Conservation (phyloP, 495 filamentous ascomycete species). For the Niebla homalea region DNA sequence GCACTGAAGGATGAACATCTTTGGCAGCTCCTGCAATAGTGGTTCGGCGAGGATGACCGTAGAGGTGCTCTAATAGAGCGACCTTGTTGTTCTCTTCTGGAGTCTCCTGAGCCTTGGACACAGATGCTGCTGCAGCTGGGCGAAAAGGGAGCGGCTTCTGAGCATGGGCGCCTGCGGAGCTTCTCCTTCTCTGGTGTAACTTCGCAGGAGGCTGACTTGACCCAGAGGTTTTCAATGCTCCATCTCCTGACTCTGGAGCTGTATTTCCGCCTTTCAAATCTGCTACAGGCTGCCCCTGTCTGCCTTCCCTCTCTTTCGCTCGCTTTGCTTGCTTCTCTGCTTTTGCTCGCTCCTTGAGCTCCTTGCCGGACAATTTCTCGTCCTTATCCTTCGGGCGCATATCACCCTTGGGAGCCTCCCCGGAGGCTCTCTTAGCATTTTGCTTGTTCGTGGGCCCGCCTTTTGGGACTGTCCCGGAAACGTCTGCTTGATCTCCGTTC, state of each 20-base stretch:
- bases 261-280: constrained; percentile 21
- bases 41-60: constrained; percentile 58
- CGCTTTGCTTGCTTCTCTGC: constrained; percentile 66
- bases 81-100: constrained; percentile 56
- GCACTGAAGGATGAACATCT: constrained; percentile 79
- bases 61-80: constrained; percentile 73
- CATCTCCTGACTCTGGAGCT: constrained; percentile 24
- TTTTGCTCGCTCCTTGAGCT: constrained; percentile 65
- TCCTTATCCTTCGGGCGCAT: constrained; percentile 17
- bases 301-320: constrained; percentile 44
- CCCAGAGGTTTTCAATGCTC: constrained; percentile 23
- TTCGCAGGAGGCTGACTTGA: constrained; percentile 5
- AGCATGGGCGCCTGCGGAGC: constrained; percentile 8
- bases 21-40: constrained; percentile 64
- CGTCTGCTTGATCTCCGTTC: neutral
- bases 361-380: constrained; percentile 46
- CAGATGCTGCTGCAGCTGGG: constrained; percentile 22
- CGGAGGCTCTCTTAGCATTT: constrained; percentile 25
- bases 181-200: constrained; percentile 13
- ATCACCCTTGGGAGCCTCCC: constrained; percentile 11
- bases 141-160: constrained; percentile 12
- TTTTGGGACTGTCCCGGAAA: neutral
- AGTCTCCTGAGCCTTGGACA: constrained; percentile 29
- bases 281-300: constrained; percentile 21
- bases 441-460: constrained; percentile 1